Evolutionary conservation across 2,329 filamentous ascomycete species (phyloP), one percentile per base, ranked within the genome.

Genomic region (Ploettnerulaceae sp.): DNA sequence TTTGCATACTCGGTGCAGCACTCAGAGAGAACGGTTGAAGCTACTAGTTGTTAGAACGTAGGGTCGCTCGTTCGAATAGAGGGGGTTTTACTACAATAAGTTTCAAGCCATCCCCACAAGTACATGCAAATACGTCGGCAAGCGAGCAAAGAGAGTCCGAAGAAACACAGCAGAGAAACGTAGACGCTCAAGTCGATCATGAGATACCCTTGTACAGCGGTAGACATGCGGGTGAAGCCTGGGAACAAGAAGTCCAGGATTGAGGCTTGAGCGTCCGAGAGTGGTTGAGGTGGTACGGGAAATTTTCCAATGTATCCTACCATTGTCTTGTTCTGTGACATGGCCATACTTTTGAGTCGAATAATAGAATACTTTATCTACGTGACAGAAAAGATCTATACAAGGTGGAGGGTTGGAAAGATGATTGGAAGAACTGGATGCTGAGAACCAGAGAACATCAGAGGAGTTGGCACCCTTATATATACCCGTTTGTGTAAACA

Each of bases 121-220:
- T 71, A 72, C 4, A 68, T n/a, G 45, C 66, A 71, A 29, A 75
- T 62, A 56, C 79, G 81, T 52, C 68, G 69, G 69, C 75, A 74
- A n/a, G 66, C 66, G 26, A 80, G 70, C 5, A 64, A 71, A n/a
- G 76, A 47, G 17, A 71, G 67, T n/a, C 75, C 70, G 12, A 72
- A 48, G 9, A 75, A 58, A 11, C 82, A 58, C 0, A 84, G 55
- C 6, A 76, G 55, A 4, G 79, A 77, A 24, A 84, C 69, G 62
- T 82, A 84, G 41, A 75, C 58, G 53, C 76, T 80, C 8, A 82
- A 66, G 55, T 84, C 79, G 57, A 82, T 69, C 33, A 77, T 71
- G 4, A 82, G 64, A 58, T 81, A 79, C 7, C 70, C 70, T 21
- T 75, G 67, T 8, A 80, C 59, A 7, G 72, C 67, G 4, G 68